phyloP scores from a whole-genome alignment of 495 filamentous ascomycete genomes.

The Pyrenula aspistea region DNA sequence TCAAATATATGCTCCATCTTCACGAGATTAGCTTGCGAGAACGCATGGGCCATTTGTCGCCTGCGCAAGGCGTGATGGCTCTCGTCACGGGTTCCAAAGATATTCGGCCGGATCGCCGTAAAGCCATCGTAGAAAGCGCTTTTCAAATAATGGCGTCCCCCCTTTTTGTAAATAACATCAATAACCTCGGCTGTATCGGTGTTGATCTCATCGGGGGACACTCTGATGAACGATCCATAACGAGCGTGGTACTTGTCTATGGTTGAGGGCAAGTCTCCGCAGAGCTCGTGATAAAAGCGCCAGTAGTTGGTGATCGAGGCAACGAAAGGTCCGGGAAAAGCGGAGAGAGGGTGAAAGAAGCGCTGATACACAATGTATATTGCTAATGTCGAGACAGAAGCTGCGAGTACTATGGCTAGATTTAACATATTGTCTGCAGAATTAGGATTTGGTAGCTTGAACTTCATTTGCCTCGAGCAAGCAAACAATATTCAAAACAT shows the following conservation, averaged over 20 bases:
- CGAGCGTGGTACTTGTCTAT: background rate
- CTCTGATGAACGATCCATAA: background rate
- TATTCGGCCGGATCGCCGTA: slow-evolving; percentile 27
- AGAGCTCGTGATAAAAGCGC: slow-evolving; percentile 40
- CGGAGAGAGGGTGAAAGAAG: slow-evolving; percentile 37
- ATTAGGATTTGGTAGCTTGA: no score
- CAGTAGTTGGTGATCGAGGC: slow-evolving; percentile 36
- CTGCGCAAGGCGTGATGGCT: background rate
- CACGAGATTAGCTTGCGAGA: background rate
- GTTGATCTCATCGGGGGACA: background rate
- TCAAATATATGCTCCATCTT: background rate
- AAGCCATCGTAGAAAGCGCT: slow-evolving; percentile 41
- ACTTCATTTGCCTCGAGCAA: no score
- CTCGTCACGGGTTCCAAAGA: background rate
- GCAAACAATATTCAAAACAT: no score
- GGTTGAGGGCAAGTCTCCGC: slow-evolving; percentile 19
- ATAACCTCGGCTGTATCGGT: background rate
- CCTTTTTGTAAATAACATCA: background rate
- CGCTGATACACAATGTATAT: slow-evolving; percentile 25
- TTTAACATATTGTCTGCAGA: no score
- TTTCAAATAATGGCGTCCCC: slow-evolving; percentile 15
- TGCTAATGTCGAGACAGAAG: background rate
- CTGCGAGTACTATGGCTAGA: no score
- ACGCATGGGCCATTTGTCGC: background rate
- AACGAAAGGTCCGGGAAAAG: slow-evolving; percentile 43